These are phyloP conservation scores for Cyclostephanos tholiformis DNA, from an alignment of 108 stramenopile genomes.

Conservation along the genomic window DNA sequence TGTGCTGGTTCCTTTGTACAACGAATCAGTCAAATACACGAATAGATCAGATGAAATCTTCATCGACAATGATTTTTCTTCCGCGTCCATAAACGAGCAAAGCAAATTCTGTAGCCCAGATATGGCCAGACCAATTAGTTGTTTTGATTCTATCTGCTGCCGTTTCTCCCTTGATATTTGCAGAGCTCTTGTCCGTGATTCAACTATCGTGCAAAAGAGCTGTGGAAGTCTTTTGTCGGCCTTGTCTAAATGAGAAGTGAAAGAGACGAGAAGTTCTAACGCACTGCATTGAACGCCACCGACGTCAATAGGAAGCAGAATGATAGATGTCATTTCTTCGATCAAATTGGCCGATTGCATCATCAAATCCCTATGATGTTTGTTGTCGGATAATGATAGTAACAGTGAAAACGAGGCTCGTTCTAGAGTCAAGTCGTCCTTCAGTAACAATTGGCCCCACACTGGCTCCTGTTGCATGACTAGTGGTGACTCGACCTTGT, in stretches of 20 bases:
- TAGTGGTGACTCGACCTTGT: background rate
- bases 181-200: conserved; percentile 23
- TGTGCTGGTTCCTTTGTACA: conserved; percentile 43
- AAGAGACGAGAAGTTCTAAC: conserved; percentile 26
- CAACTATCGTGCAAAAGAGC: conserved; percentile 32
- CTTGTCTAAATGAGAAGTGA: conserved; percentile 8
- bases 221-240: conserved; percentile 3
- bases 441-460: conserved; percentile 8
- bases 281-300: conserved; percentile 21
- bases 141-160: conserved; percentile 18
- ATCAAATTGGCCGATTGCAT: conserved; percentile 25
- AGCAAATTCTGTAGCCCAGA: conserved; percentile 57
- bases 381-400: conserved; percentile 16
- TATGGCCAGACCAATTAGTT: conserved; percentile 39
- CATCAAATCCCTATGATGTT: conserved; percentile 27
- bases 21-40: conserved; percentile 19
- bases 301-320: conserved; percentile 6
- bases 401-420: conserved; percentile 23
- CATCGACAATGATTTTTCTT: conserved; percentile 31
- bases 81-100: conserved; percentile 26
- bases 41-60: conserved; percentile 31
- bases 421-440: conserved; percentile 30
- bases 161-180: conserved; percentile 26
- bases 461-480: conserved; percentile 1
- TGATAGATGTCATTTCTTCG: background rate